phyloP scores from a whole-genome alignment of 345 rosid species.

The Citrus glauca region DNA sequence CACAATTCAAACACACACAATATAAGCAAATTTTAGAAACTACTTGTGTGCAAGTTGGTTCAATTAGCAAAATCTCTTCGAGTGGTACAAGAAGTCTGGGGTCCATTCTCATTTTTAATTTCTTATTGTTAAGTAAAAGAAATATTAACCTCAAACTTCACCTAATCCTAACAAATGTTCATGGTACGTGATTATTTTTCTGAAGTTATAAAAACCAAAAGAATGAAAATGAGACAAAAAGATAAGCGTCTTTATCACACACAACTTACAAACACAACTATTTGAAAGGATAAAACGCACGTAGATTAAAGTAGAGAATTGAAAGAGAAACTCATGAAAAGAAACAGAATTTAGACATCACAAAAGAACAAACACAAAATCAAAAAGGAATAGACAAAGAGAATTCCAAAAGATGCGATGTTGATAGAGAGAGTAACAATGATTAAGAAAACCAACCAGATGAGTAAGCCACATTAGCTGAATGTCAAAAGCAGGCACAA shows the following conservation, averaged over 20 bases:
- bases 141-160: background rate
- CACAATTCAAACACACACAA: background rate
- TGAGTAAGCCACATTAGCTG: conserved; percentile 80
- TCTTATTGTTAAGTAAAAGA: background rate
- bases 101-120: background rate
- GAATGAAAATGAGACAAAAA: background rate
- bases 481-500: conserved; percentile 69
- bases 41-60: background rate
- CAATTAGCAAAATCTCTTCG: background rate
- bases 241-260: background rate
- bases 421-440: background rate
- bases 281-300: background rate
- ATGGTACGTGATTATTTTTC: background rate
- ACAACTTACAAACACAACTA: background rate
- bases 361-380: conserved; percentile 12
- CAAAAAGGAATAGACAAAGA: background rate
- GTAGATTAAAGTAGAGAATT: background rate
- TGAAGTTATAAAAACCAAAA: background rate
- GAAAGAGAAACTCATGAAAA: background rate
- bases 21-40: background rate
- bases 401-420: background rate
- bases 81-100: background rate
- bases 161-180: background rate
- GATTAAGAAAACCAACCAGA: conserved; percentile 43
- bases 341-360: background rate